Evolutionary conservation across 2,329 filamentous ascomycete species (phyloP).

Genomic region (Venturia aucupariae): DNA sequence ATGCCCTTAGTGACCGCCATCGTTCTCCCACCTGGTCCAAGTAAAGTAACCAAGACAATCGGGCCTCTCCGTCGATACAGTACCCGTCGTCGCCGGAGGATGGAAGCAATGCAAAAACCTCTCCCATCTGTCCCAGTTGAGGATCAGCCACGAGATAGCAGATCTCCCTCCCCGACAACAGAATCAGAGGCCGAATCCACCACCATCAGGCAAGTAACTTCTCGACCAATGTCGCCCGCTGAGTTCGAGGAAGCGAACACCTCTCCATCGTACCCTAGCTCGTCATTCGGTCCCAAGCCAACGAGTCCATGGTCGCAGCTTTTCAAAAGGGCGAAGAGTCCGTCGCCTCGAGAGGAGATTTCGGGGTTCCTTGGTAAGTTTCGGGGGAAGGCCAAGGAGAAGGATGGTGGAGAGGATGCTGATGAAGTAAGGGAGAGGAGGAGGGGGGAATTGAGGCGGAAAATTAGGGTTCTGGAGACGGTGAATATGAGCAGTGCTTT

Average conservation of each 20-base stretch:
- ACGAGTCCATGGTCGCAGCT: conserved; percentile 5
- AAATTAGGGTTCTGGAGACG: not conserved
- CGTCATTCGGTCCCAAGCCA: not conserved
- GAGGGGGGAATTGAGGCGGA: not conserved
- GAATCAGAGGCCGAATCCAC: not conserved
- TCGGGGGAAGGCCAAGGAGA: not conserved
- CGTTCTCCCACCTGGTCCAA: not conserved
- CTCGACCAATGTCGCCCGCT: not conserved
- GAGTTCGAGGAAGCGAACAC: conserved; percentile 4
- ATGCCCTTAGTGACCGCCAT: conserved; percentile 2
- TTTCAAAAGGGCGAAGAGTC: not conserved
- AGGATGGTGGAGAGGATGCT: not conserved
- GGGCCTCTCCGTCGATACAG: not conserved
- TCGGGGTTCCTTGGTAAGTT: not conserved
- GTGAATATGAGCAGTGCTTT: conserved; percentile 8
- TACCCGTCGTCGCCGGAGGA: not conserved
- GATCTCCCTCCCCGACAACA: not conserved
- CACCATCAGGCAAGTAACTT: not conserved
- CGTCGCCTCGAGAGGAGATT: not conserved
- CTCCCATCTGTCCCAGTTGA: not conserved
- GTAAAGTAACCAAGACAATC: not conserved
- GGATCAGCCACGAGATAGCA: not conserved
- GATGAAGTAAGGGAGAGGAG: not conserved
- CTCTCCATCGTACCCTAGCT: not conserved
- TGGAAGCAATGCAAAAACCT: conserved; percentile 1